Evolutionary conservation across 495 filamentous ascomycete species (phyloP).

Genomic region (Trichoderma orchidacearum): DNA sequence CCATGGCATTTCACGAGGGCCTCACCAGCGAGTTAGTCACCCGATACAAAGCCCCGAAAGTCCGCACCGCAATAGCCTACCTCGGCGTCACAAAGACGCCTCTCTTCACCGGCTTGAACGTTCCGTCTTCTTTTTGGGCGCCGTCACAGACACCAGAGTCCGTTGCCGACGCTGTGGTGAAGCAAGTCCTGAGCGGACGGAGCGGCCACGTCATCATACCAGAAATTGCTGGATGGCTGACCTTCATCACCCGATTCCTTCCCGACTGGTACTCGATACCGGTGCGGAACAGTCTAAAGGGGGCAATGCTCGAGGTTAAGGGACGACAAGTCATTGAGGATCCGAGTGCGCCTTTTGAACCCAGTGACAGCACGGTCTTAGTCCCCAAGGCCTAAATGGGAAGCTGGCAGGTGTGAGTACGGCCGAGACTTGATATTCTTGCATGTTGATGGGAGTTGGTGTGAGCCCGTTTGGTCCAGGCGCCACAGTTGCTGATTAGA

Average conservation of each 20-base stretch:
- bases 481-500: neutral
- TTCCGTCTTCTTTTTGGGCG: constrained; percentile 35
- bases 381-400: constrained; percentile 9
- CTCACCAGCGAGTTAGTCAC: constrained; percentile 47
- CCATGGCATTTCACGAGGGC: constrained; percentile 56
- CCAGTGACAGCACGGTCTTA: constrained; percentile 19
- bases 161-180: constrained; percentile 49
- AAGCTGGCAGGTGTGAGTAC: neutral
- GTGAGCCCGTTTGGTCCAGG: neutral
- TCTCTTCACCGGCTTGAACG: constrained; percentile 45
- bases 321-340: constrained; percentile 36
- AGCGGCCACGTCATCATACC: constrained; percentile 48
- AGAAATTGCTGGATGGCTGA: constrained; percentile 16
- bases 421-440: neutral
- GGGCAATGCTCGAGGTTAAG: constrained; percentile 28
- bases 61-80: constrained; percentile 52
- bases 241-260: constrained; percentile 20
- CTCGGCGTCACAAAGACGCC: constrained; percentile 49
- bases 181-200: constrained; percentile 40
- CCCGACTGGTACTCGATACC: constrained; percentile 31
- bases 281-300: constrained; percentile 18
- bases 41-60: constrained; percentile 45
- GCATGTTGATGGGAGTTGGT: neutral
- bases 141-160: constrained; percentile 47
- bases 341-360: constrained; percentile 26